These are phyloP conservation scores for Bacidia gigantensis DNA, from an alignment of 495 filamentous ascomycete genomes.

Conservation along the genomic window DNA sequence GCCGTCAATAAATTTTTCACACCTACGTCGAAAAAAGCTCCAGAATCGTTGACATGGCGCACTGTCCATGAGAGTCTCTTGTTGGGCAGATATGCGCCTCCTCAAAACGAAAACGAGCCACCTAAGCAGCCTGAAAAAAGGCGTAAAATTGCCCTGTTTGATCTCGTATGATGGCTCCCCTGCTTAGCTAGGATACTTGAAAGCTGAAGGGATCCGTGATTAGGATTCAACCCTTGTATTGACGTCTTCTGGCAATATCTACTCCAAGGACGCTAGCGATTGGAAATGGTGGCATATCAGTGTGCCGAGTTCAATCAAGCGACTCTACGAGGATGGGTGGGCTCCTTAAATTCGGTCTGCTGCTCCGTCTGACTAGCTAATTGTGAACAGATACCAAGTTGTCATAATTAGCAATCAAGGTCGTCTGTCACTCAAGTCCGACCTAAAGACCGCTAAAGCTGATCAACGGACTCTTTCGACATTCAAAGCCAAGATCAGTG, in stretches of 20 bases:
- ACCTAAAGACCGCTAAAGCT: slow-evolving; percentile 52
- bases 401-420: slow-evolving; percentile 81
- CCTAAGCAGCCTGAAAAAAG: slow-evolving; percentile 18
- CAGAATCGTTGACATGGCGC: slow-evolving; percentile 63
- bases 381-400: slow-evolving; percentile 48
- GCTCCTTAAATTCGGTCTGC: background rate
- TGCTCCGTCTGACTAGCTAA: slow-evolving; percentile 1
- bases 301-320: slow-evolving; percentile 50
- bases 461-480: slow-evolving; percentile 48
- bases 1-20: slow-evolving; percentile 79
- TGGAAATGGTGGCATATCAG: slow-evolving; percentile 89
- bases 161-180: slow-evolving; percentile 48
- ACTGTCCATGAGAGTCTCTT: slow-evolving; percentile 55
- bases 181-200: background rate
- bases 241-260: slow-evolving; percentile 67
- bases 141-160: slow-evolving; percentile 73
- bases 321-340: slow-evolving; percentile 61
- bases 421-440: slow-evolving; percentile 57
- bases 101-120: slow-evolving; percentile 17
- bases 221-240: slow-evolving; percentile 81
- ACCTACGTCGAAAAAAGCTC: slow-evolving; percentile 71
- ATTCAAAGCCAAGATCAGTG: slow-evolving; percentile 66
- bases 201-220: slow-evolving; percentile 1
- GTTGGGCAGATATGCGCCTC: slow-evolving; percentile 54
- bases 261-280: slow-evolving; percentile 53